These are phyloP conservation scores for Bruguiera hainesii DNA, from an alignment of 441 rosid genomes.

Conservation along the genomic window DNA sequence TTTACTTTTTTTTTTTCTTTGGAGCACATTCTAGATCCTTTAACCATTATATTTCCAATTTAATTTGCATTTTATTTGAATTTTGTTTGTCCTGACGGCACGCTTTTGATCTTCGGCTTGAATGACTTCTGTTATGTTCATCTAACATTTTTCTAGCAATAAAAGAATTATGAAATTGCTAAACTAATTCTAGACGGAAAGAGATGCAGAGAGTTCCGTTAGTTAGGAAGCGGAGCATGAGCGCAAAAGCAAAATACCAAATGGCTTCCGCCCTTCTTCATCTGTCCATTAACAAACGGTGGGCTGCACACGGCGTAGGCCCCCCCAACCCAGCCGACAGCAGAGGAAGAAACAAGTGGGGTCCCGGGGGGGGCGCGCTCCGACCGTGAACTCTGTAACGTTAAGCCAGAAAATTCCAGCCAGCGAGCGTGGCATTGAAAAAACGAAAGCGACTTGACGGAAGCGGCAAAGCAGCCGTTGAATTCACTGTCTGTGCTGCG, in stretches of 20 bases:
- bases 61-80: too few species aligned
- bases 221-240: not conserved
- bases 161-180: not conserved
- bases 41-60: too few species aligned
- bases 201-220: not conserved
- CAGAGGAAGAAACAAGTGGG: too few species aligned
- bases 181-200: not conserved
- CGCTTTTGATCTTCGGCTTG: too few species aligned
- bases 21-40: too few species aligned
- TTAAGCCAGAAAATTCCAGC: not conserved
- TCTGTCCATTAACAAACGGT: conserved; percentile 15
- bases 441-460: not conserved
- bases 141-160: too few species aligned
- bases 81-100: too few species aligned
- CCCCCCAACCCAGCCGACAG: not conserved
- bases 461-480: not conserved
- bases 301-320: not conserved
- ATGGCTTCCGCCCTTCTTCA: not conserved
- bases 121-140: too few species aligned
- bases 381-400: too few species aligned
- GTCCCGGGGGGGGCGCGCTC: too few species aligned
- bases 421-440: not conserved
- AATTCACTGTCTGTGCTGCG: not conserved
- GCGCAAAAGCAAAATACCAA: not conserved
- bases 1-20: too few species aligned